Evolutionary conservation across 768 basidiomycete species (phyloP).

Genomic region (Fistulinella prunicolor): DNA sequence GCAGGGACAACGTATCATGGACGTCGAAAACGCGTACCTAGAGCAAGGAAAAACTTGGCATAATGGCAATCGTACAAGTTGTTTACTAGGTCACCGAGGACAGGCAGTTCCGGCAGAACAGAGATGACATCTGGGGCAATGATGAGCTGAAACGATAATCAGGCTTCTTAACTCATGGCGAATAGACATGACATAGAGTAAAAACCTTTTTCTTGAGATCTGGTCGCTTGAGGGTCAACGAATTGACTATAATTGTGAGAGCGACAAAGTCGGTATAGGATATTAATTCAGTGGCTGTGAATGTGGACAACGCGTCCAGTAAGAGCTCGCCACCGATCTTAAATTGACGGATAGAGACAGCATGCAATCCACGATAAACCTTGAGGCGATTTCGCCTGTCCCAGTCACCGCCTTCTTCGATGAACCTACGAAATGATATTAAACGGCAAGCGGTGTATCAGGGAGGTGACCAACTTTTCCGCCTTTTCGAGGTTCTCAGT

Average conservation of each 20-base stretch:
- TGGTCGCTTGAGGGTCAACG: constrained; percentile 71
- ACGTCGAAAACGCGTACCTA: constrained; percentile 49
- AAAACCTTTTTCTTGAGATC: constrained; percentile 89
- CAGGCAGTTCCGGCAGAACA: constrained; percentile 77
- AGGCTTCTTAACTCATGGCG: neutral
- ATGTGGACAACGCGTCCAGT: constrained; percentile 89
- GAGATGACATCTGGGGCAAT: constrained; percentile 84
- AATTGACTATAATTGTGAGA: constrained; percentile 76
- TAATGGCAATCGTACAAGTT: constrained; percentile 93
- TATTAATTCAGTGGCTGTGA: constrained; percentile 88
- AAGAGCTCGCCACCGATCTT: constrained; percentile 81
- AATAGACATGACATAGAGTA: neutral
- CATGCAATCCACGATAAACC: constrained; percentile 87
- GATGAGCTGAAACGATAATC: constrained; percentile 57
- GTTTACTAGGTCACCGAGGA: constrained; percentile 78
- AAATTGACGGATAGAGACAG: constrained; percentile 87
- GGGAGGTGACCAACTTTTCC: constrained; percentile 56
- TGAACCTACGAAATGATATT: constrained; percentile 49
- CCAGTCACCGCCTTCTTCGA: constrained; percentile 98
- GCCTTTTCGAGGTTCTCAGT: constrained; percentile 72
- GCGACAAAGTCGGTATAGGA: constrained; percentile 89
- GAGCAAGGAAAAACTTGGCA: constrained; percentile 87
- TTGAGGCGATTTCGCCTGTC: constrained; percentile 95
- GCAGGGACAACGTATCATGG: neutral
- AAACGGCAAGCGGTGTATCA: neutral